Conservation (phyloP, 768 basidiomycete species). For the Leccinum fibrillosum region DNA sequence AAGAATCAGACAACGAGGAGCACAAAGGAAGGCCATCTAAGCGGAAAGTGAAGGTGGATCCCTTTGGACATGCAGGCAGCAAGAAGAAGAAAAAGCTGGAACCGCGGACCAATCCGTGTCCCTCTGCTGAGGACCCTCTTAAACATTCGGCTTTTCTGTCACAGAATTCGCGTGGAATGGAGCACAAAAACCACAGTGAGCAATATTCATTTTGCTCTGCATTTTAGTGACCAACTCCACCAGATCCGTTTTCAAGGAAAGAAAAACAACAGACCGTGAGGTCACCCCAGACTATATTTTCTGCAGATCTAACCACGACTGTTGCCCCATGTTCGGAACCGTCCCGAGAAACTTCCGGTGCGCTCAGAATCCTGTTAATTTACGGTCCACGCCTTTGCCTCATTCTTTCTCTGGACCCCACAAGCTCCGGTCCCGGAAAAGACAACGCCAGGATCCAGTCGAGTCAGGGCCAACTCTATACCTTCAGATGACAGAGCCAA, state of each 20-base stretch:
- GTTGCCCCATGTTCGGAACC: not conserved
- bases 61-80: slow-evolving; percentile 41
- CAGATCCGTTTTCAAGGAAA: slow-evolving; percentile 9
- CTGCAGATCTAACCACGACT: not conserved
- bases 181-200: slow-evolving; percentile 14
- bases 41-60: slow-evolving; percentile 59
- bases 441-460: slow-evolving; percentile 1
- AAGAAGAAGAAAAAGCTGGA: slow-evolving; percentile 45
- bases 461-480: slow-evolving; percentile 2
- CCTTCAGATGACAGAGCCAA: slow-evolving; percentile 11
- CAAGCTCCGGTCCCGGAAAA: slow-evolving; percentile 17
- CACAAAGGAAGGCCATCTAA: slow-evolving; percentile 54
- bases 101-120: not conserved
- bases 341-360: slow-evolving; percentile 16
- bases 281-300: slow-evolving; percentile 7
- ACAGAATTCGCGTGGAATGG: not conserved
- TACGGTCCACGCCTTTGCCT: slow-evolving; percentile 10
- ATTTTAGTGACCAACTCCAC: slow-evolving; percentile 1
- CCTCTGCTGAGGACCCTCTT: not conserved
- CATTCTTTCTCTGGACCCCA: slow-evolving; percentile 6
- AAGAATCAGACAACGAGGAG: slow-evolving; percentile 46
- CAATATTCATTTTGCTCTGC: not conserved
- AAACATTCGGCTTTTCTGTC: not conserved
- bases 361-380: slow-evolving; percentile 8
- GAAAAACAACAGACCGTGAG: slow-evolving; percentile 2